Percentiles rank a stretch among this genome's conserved stretches.
Evolutionary conservation across 106 monocot genomes (phyloP).

Genomic region (Platanthera zijinensis): DNA sequence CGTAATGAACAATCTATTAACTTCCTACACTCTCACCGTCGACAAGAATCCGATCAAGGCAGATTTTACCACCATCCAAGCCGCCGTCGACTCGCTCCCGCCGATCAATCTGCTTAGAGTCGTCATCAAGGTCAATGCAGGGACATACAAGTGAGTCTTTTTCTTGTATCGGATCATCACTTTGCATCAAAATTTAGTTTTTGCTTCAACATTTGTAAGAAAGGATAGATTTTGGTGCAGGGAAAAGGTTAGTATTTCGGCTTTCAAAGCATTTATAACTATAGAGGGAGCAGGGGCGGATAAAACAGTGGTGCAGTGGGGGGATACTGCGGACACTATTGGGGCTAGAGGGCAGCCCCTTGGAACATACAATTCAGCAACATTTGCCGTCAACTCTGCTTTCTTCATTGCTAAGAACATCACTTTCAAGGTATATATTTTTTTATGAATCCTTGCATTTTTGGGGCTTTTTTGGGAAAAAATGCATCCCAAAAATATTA

Average conservation of each 20-base stretch:
- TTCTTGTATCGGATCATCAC: not conserved
- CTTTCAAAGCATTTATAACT: slow-evolving; percentile 62
- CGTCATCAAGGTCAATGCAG: slow-evolving; percentile 78
- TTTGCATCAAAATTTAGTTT: not conserved
- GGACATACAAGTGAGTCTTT: slow-evolving; percentile 60
- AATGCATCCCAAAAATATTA: no score
- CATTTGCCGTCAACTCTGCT: slow-evolving; percentile 73
- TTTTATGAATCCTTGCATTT: no score
- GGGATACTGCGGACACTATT: slow-evolving; percentile 65
- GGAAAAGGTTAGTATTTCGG: slow-evolving; percentile 82
- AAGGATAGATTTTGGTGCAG: slow-evolving; percentile 18
- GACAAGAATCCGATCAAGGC: slow-evolving; percentile 76
- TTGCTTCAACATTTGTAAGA: not conserved
- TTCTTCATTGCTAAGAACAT: slow-evolving; percentile 90
- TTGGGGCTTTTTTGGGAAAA: no score
- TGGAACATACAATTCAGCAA: slow-evolving; percentile 74
- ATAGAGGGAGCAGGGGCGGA: slow-evolving; percentile 84
- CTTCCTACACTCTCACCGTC: slow-evolving; percentile 59
- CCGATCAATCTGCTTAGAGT: slow-evolving; percentile 60
- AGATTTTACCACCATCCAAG: slow-evolving; percentile 81
- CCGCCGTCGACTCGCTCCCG: slow-evolving; percentile 74
- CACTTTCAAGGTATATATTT: slow-evolving; percentile 62
- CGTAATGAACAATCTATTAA: slow-evolving; percentile 54
- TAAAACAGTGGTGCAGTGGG: slow-evolving; percentile 77
- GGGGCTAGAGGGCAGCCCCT: slow-evolving; percentile 42